These are phyloP conservation scores for Akebia trifoliata DNA, from an alignment of 164 flowering plant species.

Conservation along the genomic window DNA sequence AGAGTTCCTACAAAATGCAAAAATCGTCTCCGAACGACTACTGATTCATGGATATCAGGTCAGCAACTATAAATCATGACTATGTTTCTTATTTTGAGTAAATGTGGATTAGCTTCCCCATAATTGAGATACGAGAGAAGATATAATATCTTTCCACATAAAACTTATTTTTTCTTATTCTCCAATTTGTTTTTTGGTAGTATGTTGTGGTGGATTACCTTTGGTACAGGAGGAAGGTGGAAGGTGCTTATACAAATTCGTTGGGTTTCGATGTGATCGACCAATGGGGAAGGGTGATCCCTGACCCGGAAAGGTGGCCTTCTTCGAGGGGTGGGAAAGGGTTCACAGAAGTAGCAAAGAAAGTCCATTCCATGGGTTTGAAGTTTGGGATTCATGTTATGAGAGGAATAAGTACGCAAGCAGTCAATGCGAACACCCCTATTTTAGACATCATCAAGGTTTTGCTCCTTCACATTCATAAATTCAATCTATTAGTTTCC, in stretches of 20 bases:
- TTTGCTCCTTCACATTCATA: conserved; percentile 1
- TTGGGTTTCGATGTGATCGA: conserved; percentile 86
- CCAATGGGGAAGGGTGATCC: conserved; percentile 87
- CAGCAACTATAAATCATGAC: neutral
- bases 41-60: conserved; percentile 75
- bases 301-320: conserved; percentile 91
- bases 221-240: conserved; percentile 78
- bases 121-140: neutral
- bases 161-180: neutral
- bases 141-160: neutral
- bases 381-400: conserved; percentile 96
- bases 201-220: conserved; percentile 94
- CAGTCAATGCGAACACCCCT: conserved; percentile 79
- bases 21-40: conserved; percentile 49
- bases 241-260: conserved; percentile 59
- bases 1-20: conserved; percentile 72
- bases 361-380: conserved; percentile 80
- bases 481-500: neutral
- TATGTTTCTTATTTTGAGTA: neutral
- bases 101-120: neutral
- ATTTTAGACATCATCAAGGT: conserved; percentile 68
- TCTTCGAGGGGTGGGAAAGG: conserved; percentile 76
- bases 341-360: conserved; percentile 64
- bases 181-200: conserved; percentile 23
- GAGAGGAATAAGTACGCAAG: conserved; percentile 93